Conservation (phyloP, 2,329 filamentous ascomycete species). For the Rhinocladiella similis region DNA sequence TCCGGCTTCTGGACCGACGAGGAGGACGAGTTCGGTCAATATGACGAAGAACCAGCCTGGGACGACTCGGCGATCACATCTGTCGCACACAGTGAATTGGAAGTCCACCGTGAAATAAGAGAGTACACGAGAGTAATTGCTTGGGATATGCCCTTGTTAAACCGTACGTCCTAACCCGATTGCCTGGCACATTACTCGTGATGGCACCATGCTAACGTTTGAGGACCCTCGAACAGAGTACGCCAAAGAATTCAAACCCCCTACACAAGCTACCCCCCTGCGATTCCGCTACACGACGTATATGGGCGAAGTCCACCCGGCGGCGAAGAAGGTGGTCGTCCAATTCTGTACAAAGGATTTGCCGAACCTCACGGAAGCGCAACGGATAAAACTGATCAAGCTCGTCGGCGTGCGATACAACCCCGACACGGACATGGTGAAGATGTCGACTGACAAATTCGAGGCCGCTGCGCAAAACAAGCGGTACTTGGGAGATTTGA, state of each 20-base stretch:
- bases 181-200: background rate
- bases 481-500: constrained; percentile 80
- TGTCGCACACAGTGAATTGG: constrained; percentile 81
- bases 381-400: constrained; percentile 82
- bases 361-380: constrained; percentile 54
- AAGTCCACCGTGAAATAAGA: constrained; percentile 83
- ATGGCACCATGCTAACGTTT: constrained; percentile 18
- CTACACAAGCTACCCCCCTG: constrained; percentile 66
- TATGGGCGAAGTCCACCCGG: constrained; percentile 90
- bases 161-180: constrained; percentile 61
- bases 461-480: constrained; percentile 94
- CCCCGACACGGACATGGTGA: constrained; percentile 75
- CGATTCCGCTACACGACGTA: constrained; percentile 97
- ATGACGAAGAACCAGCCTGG: constrained; percentile 56
- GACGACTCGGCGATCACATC: constrained; percentile 81
- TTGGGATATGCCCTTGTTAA: constrained; percentile 93
- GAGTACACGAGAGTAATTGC: constrained; percentile 83
- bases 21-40: constrained; percentile 43
- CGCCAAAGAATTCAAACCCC: constrained; percentile 75
- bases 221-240: constrained; percentile 67
- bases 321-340: constrained; percentile 89
- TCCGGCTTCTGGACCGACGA: constrained; percentile 34
- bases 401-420: constrained; percentile 84
- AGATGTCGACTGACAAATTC: constrained; percentile 88
- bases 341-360: constrained; percentile 80